These are phyloP conservation scores for Syzygium oleosum DNA, from an alignment of 345 rosid species.

Conservation along the genomic window DNA sequence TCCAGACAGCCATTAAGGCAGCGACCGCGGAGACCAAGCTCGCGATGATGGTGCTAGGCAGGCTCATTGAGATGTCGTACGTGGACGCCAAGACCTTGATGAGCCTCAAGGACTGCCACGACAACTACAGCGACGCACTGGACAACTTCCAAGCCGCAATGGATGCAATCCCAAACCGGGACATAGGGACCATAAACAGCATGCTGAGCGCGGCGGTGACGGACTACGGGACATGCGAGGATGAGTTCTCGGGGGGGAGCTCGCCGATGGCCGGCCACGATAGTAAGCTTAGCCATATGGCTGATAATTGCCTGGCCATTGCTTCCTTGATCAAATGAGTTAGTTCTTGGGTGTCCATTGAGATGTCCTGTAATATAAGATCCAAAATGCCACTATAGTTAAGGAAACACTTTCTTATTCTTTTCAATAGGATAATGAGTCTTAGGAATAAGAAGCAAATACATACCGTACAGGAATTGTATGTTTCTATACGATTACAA, in stretches of 20 bases:
- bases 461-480: neutral
- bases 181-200: conserved; percentile 23
- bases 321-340: conserved; percentile 23
- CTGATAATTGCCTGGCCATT: conserved; percentile 47
- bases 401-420: neutral
- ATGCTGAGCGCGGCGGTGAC: conserved; percentile 44
- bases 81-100: neutral
- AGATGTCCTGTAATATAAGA: neutral
- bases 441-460: neutral
- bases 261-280: conserved; percentile 15
- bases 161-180: conserved; percentile 24
- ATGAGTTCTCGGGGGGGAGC: conserved; percentile 18
- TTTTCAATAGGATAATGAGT: neutral
- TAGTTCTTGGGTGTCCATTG: neutral
- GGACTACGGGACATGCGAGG: conserved; percentile 34
- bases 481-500: neutral
- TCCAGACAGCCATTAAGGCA: conserved; percentile 27
- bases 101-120: conserved; percentile 25
- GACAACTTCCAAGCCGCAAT: conserved; percentile 28
- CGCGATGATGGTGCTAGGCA: neutral
- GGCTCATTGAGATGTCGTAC: neutral
- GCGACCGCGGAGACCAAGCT: conserved; percentile 7
- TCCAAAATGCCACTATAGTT: neutral
- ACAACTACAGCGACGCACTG: conserved; percentile 27
- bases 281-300: conserved; percentile 24